These are phyloP conservation scores for Gaultheria prostrata DNA, from an alignment of 148 eudicot species.

Conservation along the genomic window DNA sequence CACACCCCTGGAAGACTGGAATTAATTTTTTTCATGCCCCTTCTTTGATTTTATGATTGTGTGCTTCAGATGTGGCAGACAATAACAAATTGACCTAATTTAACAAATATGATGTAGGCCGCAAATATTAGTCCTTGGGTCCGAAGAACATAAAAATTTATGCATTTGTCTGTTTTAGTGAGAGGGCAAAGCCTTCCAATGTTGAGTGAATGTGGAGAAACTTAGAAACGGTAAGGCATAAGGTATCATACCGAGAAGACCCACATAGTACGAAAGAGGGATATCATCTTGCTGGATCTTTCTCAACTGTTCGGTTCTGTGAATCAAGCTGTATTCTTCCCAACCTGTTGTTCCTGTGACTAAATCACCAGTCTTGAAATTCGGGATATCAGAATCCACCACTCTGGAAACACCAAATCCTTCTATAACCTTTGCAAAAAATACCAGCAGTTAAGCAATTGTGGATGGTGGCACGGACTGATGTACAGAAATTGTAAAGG, in stretches of 20 bases:
- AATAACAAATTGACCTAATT: not conserved
- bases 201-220: not conserved
- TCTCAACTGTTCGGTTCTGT: constrained; percentile 41
- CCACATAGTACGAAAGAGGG: constrained; percentile 82
- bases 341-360: constrained; percentile 71
- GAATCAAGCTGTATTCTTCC: constrained; percentile 82
- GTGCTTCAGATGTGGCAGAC: not conserved
- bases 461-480: not conserved
- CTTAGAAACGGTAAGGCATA: constrained; percentile 1
- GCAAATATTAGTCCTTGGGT: not conserved
- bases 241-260: constrained; percentile 68
- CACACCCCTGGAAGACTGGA: not conserved
- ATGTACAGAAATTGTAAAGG: not conserved
- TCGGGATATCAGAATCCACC: constrained; percentile 64
- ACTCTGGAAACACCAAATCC: constrained; percentile 84
- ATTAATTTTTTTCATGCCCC: not conserved
- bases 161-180: not conserved
- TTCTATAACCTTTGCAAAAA: constrained; percentile 55
- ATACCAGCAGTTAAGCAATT: not conserved
- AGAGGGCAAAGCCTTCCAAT: not conserved
- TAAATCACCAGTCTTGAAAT: constrained; percentile 71
- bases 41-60: not conserved
- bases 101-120: not conserved
- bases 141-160: not conserved
- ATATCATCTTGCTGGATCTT: constrained; percentile 60